A percentile compares a stretch with the other conserved stretches of the same genome.
phyloP scores from a whole-genome alignment of 1,284 basidiomycete genomes.

The Volvariella surrecta region DNA sequence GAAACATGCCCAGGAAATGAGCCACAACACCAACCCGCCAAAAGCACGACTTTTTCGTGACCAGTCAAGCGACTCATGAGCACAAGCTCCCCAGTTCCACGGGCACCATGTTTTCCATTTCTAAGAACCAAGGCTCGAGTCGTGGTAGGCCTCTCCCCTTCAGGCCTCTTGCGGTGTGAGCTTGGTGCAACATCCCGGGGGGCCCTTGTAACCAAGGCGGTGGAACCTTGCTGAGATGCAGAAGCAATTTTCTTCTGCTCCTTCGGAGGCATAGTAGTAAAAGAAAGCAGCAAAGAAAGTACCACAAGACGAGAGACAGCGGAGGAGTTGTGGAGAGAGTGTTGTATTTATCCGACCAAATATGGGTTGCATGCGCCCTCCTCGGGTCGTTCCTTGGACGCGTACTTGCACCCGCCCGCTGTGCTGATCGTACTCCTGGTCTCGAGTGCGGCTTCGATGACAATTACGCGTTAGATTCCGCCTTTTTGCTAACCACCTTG shows the following conservation, averaged over 20 bases:
- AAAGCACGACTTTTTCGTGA: conserved; percentile 67
- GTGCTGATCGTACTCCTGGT: too few relatives aligned
- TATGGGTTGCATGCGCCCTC: too few relatives aligned
- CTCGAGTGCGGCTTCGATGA: too few relatives aligned
- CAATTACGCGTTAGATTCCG: too few relatives aligned
- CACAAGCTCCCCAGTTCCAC: conserved; percentile 59
- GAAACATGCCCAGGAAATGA: conserved; percentile 6
- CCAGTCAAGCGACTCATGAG: conserved; percentile 52
- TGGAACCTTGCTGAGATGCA: conserved; percentile 18
- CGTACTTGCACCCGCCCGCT: too few relatives aligned
- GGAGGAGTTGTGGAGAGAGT: too few relatives aligned
- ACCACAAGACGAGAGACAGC: too few relatives aligned
- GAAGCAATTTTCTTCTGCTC: not conserved
- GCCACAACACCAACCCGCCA: conserved; percentile 46
- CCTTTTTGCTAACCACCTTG: too few relatives aligned
- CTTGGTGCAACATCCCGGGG: conserved; percentile 40
- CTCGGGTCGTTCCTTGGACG: too few relatives aligned
- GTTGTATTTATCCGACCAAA: too few relatives aligned
- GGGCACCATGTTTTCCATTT: conserved; percentile 63
- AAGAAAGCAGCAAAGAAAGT: too few relatives aligned
- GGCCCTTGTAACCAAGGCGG: conserved; percentile 46
- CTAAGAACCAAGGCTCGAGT: conserved; percentile 62
- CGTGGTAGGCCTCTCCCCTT: conserved; percentile 53
- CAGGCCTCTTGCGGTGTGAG: conserved; percentile 26
- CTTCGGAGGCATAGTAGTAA: conserved; percentile 24